Evolutionary conservation across 495 filamentous ascomycete species (phyloP), one percentile per base, ranked within the genome.

Genomic region (Tuber calosporum): DNA sequence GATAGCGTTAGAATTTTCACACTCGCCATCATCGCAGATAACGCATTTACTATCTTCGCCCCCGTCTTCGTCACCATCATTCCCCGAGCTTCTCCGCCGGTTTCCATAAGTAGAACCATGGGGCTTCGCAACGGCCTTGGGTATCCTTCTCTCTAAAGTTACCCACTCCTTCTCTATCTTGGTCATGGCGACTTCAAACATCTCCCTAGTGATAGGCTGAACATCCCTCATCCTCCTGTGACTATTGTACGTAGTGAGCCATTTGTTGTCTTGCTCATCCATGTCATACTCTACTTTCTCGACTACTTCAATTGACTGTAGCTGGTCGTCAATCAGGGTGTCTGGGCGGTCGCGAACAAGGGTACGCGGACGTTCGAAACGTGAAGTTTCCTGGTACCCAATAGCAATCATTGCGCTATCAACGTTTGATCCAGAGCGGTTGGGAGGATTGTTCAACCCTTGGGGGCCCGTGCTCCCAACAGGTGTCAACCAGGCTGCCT

Each of bases 111-210:
- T 38, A 92, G 93, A 17, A 91, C 94, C 48, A 92, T 93, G 94
- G 20, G 95, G 93, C 81, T 97, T 98, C 1, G 93, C 94, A 81
- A 95, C 95, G 9, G 93, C 91, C 77, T 97, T 98, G 0, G 95
- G 96, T 74, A 99, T 97, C 71, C 92, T 87, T 83, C 96, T 97
- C 81, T 99, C 96, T 4, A 99, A 86, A 19, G 91, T 90, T 82
- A 97, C 92, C 93, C 94, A 99, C 81, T 98, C 93, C 82, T 97
- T 97, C 82, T 99, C 95, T 73, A 98, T 97, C 82, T 96, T 97
- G 6, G 95, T 99, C 85, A 99, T 97, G 26, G 93, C 94, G 68
- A 97, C 93, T 82, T 99, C 95, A 76, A 99, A 97, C 67, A 97
- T 87, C 68, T 96, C 93, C 30, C 93, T 91, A 58, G 93, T 93